Evolutionary conservation across 2,329 filamentous ascomycete species (phyloP), one percentile per base, ranked within the genome.

Genomic region (Alternaria brassicae): DNA sequence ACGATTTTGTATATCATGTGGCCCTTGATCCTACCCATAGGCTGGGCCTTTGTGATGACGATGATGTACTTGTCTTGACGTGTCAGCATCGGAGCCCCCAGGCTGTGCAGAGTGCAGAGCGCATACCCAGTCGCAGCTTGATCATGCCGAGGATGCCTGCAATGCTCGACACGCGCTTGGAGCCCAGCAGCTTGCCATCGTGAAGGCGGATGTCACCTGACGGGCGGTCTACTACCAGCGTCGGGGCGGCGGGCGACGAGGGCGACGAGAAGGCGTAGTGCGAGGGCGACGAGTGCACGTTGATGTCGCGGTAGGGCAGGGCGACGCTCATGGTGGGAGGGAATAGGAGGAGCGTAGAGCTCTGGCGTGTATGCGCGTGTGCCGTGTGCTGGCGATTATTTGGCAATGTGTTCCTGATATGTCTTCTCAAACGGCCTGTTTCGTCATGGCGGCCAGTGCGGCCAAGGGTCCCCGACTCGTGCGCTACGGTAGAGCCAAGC

Each of bases 251-350:
- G 62, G 93, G 93, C 3, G 93, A 94, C 0, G 95, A 98, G 27
- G 95, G 95, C 27, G 95, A 99, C 37, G 92, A 93, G 80, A 99
- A 99, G 71, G 93, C 92, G 84, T 99, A 99, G 76, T 95, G 90
- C 72, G 94, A 92, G 71, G 91, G 85, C 52, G 94, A 93, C 67
- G 93, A 91, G 80, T 96, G 93, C 78, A 99, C 88, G 79, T 98
- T 99, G 83, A 98, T 96, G 83, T 99, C 95, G 76, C 94, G 88
- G 81, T 93, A 99, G 21, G 94, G 95, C 56, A 89, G 82, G 54
- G 81, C 77, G 56, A 79, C 77, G 65, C 81, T 81, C 85, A 85
- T 87, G 59, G 58, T 51, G 56, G 56, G 19, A 36, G 21, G 23
- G 13, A 34, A 17, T 47, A 28, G 7, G 19, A 28, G 6, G 34